phyloP scores from a whole-genome alignment of 306 rosid species.

The Quercus rubra region DNA sequence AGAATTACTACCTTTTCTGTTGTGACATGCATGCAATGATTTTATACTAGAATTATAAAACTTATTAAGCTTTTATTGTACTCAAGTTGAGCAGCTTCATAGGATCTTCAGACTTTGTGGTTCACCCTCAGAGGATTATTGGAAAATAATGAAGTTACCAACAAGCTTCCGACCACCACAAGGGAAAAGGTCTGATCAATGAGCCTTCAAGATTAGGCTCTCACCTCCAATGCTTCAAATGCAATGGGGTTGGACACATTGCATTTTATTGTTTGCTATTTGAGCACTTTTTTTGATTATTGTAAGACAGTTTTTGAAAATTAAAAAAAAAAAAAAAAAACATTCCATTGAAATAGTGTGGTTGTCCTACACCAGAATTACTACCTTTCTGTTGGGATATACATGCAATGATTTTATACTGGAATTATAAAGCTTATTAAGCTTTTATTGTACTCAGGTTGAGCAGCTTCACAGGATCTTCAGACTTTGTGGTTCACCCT shows the following conservation, averaged over 20 bases:
- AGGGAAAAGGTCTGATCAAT: too few species aligned
- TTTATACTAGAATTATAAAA: not conserved
- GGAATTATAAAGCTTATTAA: not conserved
- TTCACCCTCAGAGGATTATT: conserved; percentile 66
- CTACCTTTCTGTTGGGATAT: not conserved
- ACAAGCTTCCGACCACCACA: conserved; percentile 51
- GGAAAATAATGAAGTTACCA: conserved; percentile 49
- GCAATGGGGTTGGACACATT: too few species aligned
- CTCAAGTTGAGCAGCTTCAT: conserved; percentile 80
- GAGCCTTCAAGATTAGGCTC: too few species aligned
- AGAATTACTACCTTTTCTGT: not conserved
- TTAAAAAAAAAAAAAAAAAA: too few species aligned
- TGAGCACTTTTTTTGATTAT: too few species aligned
- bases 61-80: not conserved
- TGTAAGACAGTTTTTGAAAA: too few species aligned
- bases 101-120: conserved; percentile 84
- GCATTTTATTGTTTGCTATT: too few species aligned
- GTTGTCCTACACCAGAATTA: not conserved
- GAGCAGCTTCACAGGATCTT: conserved; percentile 82
- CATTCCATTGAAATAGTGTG: too few species aligned
- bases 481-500: conserved; percentile 79
- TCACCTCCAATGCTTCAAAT: too few species aligned
- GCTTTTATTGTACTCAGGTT: conserved; percentile 40
- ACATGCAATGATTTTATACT: not conserved
- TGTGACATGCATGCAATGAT: not conserved